Percentiles rank a stretch among this genome's conserved stretches.
These are phyloP conservation scores for Pelagomonas calceolata DNA, from an alignment of 108 stramenopile species.

Conservation along the genomic window DNA sequence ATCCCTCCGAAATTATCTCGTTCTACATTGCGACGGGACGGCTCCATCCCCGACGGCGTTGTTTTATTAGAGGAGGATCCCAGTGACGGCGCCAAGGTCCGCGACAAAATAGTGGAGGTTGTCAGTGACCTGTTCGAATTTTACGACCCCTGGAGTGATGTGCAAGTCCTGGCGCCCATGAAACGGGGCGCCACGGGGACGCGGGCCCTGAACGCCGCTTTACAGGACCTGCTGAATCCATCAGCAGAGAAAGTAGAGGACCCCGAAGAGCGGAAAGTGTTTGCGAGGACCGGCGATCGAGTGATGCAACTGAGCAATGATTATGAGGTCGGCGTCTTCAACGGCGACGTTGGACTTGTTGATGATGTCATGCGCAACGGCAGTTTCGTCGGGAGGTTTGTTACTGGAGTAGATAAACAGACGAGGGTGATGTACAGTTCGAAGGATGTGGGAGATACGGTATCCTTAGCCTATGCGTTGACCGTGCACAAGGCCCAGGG, in stretches of 20 bases:
- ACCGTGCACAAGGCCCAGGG: constrained; percentile 20
- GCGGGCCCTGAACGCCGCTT: neutral
- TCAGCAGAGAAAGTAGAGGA: neutral
- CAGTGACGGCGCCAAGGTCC: neutral
- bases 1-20: neutral
- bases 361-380: neutral
- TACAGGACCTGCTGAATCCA: neutral
- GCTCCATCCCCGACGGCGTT: neutral
- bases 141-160: constrained; percentile 2
- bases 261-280: neutral
- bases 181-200: neutral
- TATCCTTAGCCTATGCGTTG: constrained; percentile 8
- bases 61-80: neutral
- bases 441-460: neutral
- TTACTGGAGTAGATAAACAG: neutral
- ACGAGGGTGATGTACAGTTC: neutral
- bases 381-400: neutral
- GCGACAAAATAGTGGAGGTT: neutral
- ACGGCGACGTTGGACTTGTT: constrained; percentile 6
- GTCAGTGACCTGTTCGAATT: neutral
- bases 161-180: constrained; percentile 11
- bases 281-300: neutral
- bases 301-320: constrained; percentile 6
- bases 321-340: constrained; percentile 7
- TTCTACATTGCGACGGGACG: neutral